A percentile compares a stretch with the other conserved stretches of the same genome.
These are phyloP conservation scores for Pinus tabuliformis DNA, from an alignment of 75 land plant species.

Conservation along the genomic window DNA sequence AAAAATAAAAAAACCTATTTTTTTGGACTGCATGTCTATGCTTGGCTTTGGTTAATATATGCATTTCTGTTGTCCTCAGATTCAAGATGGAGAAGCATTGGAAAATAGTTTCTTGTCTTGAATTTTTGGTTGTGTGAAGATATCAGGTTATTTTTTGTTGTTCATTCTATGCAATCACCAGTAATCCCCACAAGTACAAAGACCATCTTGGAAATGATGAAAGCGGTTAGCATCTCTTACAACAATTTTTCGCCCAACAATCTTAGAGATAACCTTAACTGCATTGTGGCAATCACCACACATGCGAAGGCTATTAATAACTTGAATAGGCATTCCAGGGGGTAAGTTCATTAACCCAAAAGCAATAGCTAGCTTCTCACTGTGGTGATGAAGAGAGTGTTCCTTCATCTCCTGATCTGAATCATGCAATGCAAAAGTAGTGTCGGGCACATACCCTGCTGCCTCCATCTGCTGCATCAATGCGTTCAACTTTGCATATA, in stretches of 20 bases:
- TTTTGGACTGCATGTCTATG: no score
- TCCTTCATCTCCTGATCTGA: conserved; percentile 1
- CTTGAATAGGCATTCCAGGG: background rate
- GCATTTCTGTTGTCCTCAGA: no score
- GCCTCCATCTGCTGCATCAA: background rate
- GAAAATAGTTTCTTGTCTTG: no score
- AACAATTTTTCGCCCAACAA: background rate
- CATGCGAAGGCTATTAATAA: background rate
- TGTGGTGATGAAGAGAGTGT: background rate
- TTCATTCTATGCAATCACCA: background rate
- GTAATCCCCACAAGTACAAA: background rate
- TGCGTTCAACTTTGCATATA: background rate
- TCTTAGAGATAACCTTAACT: background rate
- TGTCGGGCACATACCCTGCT: background rate
- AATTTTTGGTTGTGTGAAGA: no score
- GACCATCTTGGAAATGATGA: background rate
- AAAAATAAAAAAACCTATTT: no score
- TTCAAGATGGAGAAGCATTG: no score
- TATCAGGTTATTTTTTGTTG: no score
- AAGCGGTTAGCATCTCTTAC: background rate
- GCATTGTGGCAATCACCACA: conserved; percentile 3
- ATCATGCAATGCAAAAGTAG: background rate
- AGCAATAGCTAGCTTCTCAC: conserved; percentile 5
- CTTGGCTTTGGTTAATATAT: no score
- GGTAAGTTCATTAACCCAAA: background rate